A percentile compares a stretch with the other conserved stretches of the same genome.
Conservation (phyloP, 306 rosid species). For the Gynostemma pentaphyllum region DNA sequence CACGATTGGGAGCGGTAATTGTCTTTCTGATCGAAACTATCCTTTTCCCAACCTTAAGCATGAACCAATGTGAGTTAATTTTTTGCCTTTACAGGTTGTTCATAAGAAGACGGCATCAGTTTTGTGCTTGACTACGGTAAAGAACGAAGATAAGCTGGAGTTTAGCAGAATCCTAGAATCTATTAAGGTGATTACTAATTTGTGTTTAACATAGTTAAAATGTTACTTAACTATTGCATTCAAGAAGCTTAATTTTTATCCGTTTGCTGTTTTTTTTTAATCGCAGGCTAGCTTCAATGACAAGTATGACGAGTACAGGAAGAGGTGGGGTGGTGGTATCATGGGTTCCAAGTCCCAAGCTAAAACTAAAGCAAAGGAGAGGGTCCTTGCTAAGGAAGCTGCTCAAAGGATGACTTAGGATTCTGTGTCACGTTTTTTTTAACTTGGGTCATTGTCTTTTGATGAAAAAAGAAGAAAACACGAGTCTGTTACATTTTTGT, state of each 20-base stretch:
- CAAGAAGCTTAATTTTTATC: background rate
- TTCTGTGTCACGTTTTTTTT: background rate
- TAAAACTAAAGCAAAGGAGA: slow-evolving; percentile 59
- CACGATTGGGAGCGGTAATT: slow-evolving; percentile 59
- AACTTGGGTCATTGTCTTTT: background rate
- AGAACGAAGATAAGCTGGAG: slow-evolving; percentile 79
- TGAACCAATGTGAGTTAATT: background rate
- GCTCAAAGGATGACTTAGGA: slow-evolving; percentile 57
- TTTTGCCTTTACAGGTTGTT: slow-evolving; percentile 32
- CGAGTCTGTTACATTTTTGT: background rate
- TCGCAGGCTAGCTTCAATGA: slow-evolving; percentile 72
- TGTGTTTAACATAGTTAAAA: background rate
- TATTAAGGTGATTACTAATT: slow-evolving; percentile 64
- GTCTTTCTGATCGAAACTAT: too few species aligned
- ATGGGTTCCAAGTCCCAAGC: slow-evolving; percentile 90
- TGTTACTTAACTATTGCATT: background rate
- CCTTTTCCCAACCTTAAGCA: background rate
- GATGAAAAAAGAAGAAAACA: background rate
- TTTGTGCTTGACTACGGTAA: slow-evolving; percentile 68
- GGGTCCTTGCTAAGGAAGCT: slow-evolving; percentile 64
- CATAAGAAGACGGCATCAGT: slow-evolving; percentile 64
- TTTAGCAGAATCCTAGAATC: slow-evolving; percentile 65
- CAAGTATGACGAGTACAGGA: slow-evolving; percentile 54
- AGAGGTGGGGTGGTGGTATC: slow-evolving; percentile 86
- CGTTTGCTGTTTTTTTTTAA: background rate